Conservation (phyloP, 148 eudicot species). For the Simmondsia chinensis region DNA sequence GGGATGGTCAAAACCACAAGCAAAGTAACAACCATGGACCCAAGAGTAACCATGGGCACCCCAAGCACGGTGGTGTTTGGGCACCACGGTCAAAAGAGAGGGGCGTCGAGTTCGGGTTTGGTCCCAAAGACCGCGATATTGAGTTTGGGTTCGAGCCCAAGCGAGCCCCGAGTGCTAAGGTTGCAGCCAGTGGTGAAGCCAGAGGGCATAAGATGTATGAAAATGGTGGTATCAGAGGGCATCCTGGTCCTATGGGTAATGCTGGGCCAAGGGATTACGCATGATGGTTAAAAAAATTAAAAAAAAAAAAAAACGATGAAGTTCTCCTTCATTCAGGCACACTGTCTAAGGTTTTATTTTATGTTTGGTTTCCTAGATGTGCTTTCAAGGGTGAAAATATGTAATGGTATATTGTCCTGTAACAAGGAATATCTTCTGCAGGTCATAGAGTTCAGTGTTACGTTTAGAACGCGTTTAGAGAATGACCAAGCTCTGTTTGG, state of each 20-base stretch:
- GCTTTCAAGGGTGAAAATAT: slow-evolving; percentile 9
- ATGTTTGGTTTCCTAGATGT: slow-evolving; percentile 3
- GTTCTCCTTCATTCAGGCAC: too few species aligned
- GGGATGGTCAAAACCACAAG: neutral
- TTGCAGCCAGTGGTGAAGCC: slow-evolving; percentile 13
- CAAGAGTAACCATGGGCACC: slow-evolving; percentile 21
- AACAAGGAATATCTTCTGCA: slow-evolving; percentile 1
- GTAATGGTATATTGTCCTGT: slow-evolving; percentile 5
- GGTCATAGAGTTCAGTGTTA: too few species aligned
- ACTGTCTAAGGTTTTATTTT: neutral
- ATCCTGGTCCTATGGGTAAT: too few species aligned
- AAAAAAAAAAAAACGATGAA: too few species aligned
- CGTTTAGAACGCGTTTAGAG: too few species aligned
- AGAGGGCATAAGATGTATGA: slow-evolving; percentile 10
- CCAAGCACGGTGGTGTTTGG: slow-evolving; percentile 14
- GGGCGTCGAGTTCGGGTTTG: slow-evolving; percentile 63
- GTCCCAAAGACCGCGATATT: slow-evolving; percentile 27
- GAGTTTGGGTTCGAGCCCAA: slow-evolving; percentile 19
- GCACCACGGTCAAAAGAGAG: slow-evolving; percentile 18
- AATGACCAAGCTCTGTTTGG: too few species aligned
- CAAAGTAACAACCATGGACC: slow-evolving; percentile 4
- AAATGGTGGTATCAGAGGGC: too few species aligned
- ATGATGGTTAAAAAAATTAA: too few species aligned
- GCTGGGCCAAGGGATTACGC: too few species aligned
- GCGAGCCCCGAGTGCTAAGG: slow-evolving; percentile 9